These are phyloP conservation scores for Heteromeles arbutifolia DNA, from an alignment of 306 rosid genomes.

Conservation along the genomic window DNA sequence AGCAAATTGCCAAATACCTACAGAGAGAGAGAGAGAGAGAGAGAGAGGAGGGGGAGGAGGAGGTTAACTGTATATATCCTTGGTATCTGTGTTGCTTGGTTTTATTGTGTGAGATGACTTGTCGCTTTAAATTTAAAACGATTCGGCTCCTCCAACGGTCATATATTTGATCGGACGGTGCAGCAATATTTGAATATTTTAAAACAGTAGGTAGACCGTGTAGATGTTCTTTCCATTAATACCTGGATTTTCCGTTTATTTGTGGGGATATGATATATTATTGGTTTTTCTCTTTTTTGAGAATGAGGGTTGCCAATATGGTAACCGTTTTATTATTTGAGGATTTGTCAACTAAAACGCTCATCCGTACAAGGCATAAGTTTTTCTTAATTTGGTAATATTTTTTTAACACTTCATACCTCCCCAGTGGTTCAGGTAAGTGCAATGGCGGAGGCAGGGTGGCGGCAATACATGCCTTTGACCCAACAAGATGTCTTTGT, in stretches of 20 bases:
- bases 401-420: too few relatives aligned
- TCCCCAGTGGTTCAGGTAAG: too few relatives aligned
- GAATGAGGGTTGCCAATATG: too few relatives aligned
- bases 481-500: too few relatives aligned
- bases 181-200: neutral
- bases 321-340: too few relatives aligned
- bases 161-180: neutral
- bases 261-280: neutral
- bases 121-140: neutral
- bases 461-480: too few relatives aligned
- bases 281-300: too few relatives aligned
- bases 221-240: neutral
- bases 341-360: too few relatives aligned
- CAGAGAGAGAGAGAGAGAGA: neutral
- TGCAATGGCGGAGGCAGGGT: too few relatives aligned
- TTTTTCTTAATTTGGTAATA: too few relatives aligned
- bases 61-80: neutral
- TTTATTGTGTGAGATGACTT: neutral
- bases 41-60: neutral
- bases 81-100: neutral
- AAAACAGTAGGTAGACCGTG: neutral
- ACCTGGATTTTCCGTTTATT: neutral
- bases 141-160: constrained; percentile 1
- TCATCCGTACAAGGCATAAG: too few relatives aligned
- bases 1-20: neutral